phyloP scores from a whole-genome alignment of 2,329 filamentous ascomycete species.

The Trichoderma sp. region DNA sequence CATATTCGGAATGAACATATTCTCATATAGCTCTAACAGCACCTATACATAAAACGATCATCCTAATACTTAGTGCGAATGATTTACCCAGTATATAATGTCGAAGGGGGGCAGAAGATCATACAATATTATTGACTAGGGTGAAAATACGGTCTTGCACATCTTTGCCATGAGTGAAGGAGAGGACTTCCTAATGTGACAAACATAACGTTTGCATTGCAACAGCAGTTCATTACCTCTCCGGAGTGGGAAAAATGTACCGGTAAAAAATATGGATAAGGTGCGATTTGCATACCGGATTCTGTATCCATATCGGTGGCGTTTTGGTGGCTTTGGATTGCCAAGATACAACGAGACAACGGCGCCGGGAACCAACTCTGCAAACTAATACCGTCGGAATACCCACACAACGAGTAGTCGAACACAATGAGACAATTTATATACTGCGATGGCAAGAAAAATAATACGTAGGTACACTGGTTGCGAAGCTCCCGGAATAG shows the following conservation, averaged over 20 bases:
- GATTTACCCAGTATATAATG: neutral
- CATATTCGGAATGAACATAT: neutral
- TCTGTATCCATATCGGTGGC: neutral
- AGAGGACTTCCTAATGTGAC: neutral
- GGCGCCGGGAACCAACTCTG: neutral
- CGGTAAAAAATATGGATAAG: neutral
- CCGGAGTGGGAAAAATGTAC: neutral
- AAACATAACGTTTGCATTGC: neutral
- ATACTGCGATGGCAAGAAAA: neutral
- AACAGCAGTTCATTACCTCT: neutral
- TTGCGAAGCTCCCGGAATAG: neutral
- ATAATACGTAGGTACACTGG: neutral
- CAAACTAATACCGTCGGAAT: neutral
- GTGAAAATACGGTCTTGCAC: neutral
- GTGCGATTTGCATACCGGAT: neutral
- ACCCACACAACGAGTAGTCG: neutral
- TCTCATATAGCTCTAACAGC: too few relatives aligned
- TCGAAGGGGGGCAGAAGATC: neutral
- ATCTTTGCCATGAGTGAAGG: neutral
- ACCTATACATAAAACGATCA: too few relatives aligned
- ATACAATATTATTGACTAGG: fast-evolving
- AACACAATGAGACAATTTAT: neutral
- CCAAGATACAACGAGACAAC: neutral
- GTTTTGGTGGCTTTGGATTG: neutral
- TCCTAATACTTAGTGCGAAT: neutral